These are phyloP conservation scores for Thraustochytrium striatum DNA, from an alignment of 352 stramenopile species.

Conservation along the genomic window DNA sequence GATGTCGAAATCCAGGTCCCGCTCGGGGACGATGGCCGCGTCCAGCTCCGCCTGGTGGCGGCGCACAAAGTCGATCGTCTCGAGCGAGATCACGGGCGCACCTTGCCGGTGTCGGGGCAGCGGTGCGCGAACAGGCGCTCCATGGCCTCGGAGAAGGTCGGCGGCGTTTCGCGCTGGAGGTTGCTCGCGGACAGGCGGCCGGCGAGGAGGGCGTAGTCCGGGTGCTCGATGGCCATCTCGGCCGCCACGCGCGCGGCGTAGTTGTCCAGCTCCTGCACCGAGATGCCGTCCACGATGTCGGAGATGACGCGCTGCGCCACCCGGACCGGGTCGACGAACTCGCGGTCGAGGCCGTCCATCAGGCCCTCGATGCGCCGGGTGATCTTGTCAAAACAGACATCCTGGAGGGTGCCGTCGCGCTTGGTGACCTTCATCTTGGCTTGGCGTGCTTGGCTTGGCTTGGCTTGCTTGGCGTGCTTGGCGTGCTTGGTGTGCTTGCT, in stretches of 20 bases:
- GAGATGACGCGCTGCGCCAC: constrained; percentile 97
- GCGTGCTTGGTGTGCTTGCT: no score
- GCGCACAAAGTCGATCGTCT: no score
- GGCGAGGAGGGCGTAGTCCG: constrained; percentile 95
- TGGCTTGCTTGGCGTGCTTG: no score
- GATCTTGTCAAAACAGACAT: constrained; percentile 86
- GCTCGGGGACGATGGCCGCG: constrained; percentile 89
- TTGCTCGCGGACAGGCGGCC: constrained; percentile 96
- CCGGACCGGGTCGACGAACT: constrained; percentile 46
- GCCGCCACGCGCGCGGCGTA: constrained; percentile 93
- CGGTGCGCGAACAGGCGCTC: constrained; percentile 87
- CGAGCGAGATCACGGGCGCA: no score
- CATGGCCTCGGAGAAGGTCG: constrained; percentile 84
- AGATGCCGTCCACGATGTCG: constrained; percentile 96
- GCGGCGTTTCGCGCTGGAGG: constrained; percentile 96
- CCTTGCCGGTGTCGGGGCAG: no score
- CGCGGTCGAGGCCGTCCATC: constrained; percentile 89
- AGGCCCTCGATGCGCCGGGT: constrained; percentile 91
- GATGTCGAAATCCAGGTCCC: constrained; percentile 97
- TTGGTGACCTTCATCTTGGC: constrained; percentile 79
- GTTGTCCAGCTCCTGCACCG: constrained; percentile 94
- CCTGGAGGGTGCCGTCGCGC: constrained; percentile 71
- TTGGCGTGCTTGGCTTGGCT: no score
- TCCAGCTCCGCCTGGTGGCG: constrained; percentile 95
- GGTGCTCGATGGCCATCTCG: constrained; percentile 93